Percentiles rank a stretch among this genome's conserved stretches.
Evolutionary conservation across 129 eudicot genomes (phyloP).

Genomic region (sunflower (Helianthus annuus)): DNA sequence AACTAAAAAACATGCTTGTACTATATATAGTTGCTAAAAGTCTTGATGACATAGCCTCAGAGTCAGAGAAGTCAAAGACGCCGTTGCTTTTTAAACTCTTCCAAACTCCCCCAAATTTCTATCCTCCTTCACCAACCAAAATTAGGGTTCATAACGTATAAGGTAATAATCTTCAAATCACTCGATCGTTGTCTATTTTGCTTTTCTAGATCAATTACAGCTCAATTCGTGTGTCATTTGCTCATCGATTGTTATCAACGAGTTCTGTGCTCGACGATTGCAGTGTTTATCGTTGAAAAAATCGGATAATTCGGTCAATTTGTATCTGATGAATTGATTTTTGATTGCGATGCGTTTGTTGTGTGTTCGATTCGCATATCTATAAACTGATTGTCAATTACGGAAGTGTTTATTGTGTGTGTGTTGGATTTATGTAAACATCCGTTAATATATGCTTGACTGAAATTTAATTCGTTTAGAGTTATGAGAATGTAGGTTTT

Average conservation of each 20-base stretch:
- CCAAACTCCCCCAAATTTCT: slow-evolving; percentile 19
- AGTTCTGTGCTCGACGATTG: slow-evolving; percentile 7
- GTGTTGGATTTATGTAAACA: neutral
- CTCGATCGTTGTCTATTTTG: neutral
- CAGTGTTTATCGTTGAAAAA: slow-evolving; percentile 1
- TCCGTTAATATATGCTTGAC: slow-evolving; percentile 1
- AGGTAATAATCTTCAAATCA: slow-evolving; percentile 28
- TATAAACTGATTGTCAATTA: slow-evolving; percentile 4
- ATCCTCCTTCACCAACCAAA: slow-evolving; percentile 4
- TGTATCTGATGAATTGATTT: slow-evolving; percentile 3
- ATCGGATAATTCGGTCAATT: neutral
- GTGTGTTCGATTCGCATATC: neutral
- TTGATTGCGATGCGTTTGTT: slow-evolving; percentile 12
- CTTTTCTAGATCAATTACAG: slow-evolving; percentile 2
- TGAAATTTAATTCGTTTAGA: slow-evolving; percentile 7
- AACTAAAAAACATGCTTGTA: neutral
- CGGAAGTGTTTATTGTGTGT: slow-evolving; percentile 10
- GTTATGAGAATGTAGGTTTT: slow-evolving; percentile 1
- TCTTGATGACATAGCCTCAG: slow-evolving; percentile 16
- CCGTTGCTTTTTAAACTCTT: slow-evolving; percentile 38
- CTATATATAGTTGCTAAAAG: neutral
- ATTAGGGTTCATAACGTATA: slow-evolving; percentile 36
- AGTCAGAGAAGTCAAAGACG: slow-evolving; percentile 31
- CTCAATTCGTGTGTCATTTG: neutral
- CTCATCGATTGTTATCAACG: slow-evolving; percentile 13